Percentiles rank a stretch among this genome's conserved stretches.
Conservation (phyloP, 768 basidiomycete species). For the Trametes cingulata region DNA sequence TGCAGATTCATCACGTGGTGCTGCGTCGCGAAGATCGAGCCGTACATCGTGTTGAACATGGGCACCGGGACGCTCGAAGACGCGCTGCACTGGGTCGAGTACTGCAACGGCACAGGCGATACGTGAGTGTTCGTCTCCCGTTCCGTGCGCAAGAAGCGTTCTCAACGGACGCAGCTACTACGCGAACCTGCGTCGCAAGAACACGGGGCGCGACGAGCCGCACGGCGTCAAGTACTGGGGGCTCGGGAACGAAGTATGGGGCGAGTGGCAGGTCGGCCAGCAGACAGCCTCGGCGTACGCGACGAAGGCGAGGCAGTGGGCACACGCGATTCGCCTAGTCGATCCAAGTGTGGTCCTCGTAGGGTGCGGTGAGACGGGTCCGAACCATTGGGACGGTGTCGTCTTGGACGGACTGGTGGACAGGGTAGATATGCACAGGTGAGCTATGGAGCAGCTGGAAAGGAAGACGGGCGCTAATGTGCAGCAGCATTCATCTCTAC, state of each 20-base stretch:
- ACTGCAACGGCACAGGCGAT: slow-evolving; percentile 53
- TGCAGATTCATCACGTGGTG: slow-evolving; percentile 60
- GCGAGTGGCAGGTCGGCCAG: slow-evolving; percentile 59
- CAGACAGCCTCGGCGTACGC: slow-evolving; percentile 56
- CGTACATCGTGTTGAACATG: slow-evolving; percentile 64
- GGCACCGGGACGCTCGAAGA: slow-evolving; percentile 63
- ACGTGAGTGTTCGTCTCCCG: slow-evolving; percentile 25
- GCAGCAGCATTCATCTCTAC: slow-evolving; percentile 26
- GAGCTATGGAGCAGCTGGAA: not conserved
- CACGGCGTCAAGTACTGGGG: slow-evolving; percentile 44
- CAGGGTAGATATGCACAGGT: slow-evolving; percentile 29
- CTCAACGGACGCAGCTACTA: slow-evolving; percentile 35
- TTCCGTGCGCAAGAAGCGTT: not conserved
- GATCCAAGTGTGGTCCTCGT: slow-evolving; percentile 58
- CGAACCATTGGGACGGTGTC: slow-evolving; percentile 41
- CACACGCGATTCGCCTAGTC: slow-evolving; percentile 56
- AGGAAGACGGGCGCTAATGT: not conserved
- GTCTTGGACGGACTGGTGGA: slow-evolving; percentile 29
- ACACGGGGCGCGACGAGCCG: slow-evolving; percentile 53
- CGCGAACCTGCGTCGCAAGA: slow-evolving; percentile 57
- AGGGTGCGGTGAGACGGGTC: slow-evolving; percentile 47
- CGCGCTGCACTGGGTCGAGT: slow-evolving; percentile 61
- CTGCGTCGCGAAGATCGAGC: slow-evolving; percentile 50
- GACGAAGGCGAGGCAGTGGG: slow-evolving; percentile 59
- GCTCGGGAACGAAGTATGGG: slow-evolving; percentile 59